Conservation (phyloP, 1,284 basidiomycete species). For the Irpex rosettiformis region DNA sequence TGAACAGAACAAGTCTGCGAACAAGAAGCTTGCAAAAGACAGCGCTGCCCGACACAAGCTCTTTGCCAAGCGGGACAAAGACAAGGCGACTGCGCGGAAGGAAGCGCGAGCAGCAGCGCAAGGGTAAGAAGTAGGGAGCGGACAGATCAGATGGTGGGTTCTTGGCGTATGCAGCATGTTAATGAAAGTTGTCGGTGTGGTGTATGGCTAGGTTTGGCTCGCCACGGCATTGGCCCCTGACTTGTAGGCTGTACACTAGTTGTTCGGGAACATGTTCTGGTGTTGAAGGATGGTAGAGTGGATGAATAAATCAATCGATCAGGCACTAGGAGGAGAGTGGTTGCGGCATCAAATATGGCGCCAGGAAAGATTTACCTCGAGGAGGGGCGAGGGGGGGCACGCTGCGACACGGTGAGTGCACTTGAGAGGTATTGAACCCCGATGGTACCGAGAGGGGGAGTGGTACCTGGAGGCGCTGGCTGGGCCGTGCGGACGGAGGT, state of each 20-base stretch:
- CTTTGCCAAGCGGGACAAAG: slow-evolving; percentile 79
- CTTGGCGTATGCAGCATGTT: not conserved
- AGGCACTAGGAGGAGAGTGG: not conserved
- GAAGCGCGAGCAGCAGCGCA: slow-evolving; percentile 34
- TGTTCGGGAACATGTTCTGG: not conserved
- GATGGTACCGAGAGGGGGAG: not conserved
- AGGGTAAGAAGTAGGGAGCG: not conserved
- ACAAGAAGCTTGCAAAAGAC: slow-evolving; percentile 79
- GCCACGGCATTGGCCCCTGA: not conserved
- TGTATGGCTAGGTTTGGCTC: not conserved
- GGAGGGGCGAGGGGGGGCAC: not conserved
- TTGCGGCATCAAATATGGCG: not conserved
- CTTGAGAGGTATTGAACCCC: not conserved
- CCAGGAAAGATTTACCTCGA: not conserved
- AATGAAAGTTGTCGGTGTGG: not conserved
- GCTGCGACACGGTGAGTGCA: not conserved
- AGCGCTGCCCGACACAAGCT: slow-evolving; percentile 68
- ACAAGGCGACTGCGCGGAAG: slow-evolving; percentile 55
- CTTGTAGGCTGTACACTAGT: not conserved
- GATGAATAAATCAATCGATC: slow-evolving; percentile 1
- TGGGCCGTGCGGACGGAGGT: not conserved
- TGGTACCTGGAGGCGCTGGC: not conserved
- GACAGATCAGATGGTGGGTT: not conserved
- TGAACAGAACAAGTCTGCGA: slow-evolving; percentile 89
- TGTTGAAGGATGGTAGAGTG: not conserved